Percentiles rank a stretch among this genome's conserved stretches.
Evolutionary conservation across 2,329 filamentous ascomycete genomes (phyloP).

Genomic region (Botryotinia narcissicola): DNA sequence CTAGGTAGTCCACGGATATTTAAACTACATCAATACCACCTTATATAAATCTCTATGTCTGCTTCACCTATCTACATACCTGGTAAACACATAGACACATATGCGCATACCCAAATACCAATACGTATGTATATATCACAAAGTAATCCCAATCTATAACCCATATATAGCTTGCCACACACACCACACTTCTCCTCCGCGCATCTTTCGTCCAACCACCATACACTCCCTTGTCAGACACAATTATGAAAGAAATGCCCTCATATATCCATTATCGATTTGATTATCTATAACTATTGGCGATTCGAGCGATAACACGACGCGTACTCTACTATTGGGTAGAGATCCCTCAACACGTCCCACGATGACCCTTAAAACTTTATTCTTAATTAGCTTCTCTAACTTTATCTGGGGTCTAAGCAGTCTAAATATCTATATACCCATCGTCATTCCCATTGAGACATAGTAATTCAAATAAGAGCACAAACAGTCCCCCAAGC

Average conservation of each 20-base stretch:
- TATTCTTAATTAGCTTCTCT: background rate
- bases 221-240: background rate
- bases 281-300: no score
- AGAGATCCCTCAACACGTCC: background rate
- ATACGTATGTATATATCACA: background rate
- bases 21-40: background rate
- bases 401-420: background rate
- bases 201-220: background rate
- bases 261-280: background rate
- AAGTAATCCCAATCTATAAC: background rate
- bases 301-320: background rate
- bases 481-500: background rate
- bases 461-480: background rate
- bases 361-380: background rate
- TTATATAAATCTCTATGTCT: background rate
- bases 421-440: background rate
- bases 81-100: rapidly evolving
- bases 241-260: background rate
- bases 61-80: background rate
- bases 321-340: no score
- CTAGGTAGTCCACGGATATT: no score
- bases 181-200: background rate
- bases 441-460: background rate
- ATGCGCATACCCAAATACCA: rapidly evolving
- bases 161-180: background rate